Evolutionary conservation across 371 early-diverging fungal genomes (phyloP).

Genomic region (Neoconidiobolus thromboides): DNA sequence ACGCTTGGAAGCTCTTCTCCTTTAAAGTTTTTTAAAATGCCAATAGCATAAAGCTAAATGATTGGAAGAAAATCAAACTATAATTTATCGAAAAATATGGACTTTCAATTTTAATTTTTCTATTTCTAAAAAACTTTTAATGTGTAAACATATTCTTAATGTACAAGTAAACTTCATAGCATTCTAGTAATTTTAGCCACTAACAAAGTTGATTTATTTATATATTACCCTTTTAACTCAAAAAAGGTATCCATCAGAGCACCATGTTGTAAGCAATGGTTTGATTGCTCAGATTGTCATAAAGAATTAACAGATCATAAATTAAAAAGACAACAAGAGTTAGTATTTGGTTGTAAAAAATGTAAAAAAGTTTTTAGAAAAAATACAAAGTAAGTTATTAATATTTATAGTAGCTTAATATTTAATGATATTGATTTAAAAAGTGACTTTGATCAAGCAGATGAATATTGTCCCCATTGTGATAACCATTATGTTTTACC

Average conservation of each 20-base stretch:
- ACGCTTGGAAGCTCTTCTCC: too few relatives aligned
- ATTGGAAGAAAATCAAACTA: too few relatives aligned
- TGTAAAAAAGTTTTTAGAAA: slow-evolving; percentile 94
- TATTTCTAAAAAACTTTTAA: slow-evolving; percentile 8
- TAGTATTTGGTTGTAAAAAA: slow-evolving; percentile 95
- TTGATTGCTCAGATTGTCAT: slow-evolving; percentile 93
- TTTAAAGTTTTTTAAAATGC: too few relatives aligned
- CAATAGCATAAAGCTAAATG: too few relatives aligned
- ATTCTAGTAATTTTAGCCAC: not conserved
- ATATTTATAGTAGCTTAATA: not conserved
- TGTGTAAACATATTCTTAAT: slow-evolving; percentile 92
- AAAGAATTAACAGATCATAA: slow-evolving; percentile 61
- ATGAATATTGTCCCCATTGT: slow-evolving; percentile 95
- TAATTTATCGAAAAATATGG: too few relatives aligned
- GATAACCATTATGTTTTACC: slow-evolving; percentile 91
- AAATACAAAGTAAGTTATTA: slow-evolving; percentile 42
- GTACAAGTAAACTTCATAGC: slow-evolving; percentile 52
- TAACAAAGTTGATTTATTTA: not conserved
- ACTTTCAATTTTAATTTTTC: too few relatives aligned
- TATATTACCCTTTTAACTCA: not conserved
- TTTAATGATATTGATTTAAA: not conserved
- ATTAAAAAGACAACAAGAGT: slow-evolving; percentile 63
- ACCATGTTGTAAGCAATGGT: slow-evolving; percentile 89
- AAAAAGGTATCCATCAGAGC: slow-evolving; percentile 73
- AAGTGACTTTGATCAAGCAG: slow-evolving; percentile 76